Base-by-base conservation (phyloP, 371 early-diverging fungal species). In the Mucor circinelloides region DNA sequence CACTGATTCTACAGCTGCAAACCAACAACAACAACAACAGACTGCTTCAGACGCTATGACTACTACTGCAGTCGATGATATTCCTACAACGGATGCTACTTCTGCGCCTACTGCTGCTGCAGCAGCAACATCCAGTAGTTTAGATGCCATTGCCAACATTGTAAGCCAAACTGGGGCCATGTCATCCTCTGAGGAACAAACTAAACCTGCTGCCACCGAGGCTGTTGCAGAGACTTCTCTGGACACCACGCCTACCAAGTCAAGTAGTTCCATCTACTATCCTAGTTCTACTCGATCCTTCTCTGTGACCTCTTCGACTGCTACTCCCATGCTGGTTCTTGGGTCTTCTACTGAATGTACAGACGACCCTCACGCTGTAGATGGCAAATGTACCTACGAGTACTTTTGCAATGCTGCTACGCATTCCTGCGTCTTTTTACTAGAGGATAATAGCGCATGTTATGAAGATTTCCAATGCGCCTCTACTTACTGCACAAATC, bases 401-500 rank as follows among this genome's bases (percentile, higher is more conserved):
- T 64, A 65, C 63, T 77, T 66, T 52, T 77, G 77, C 34, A 77
- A 77, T 48, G 74, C 77, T 12, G 74, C 77, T 8, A 64, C 67
- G 12, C 38, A 31, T 23, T 7, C 59, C 1, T 77, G 77, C 30
- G 67, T 69, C 6, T 27, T 57, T 13, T 42, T 77, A 7, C 28
- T 65, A 10, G 21, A 28, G 25, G 25, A 66, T 25, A 69, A 66
- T 3, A 63, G 42, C 0, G 48, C 56, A 9, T 77, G 77, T 36
- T 68, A 66, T 25, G 77, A 77, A 60, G 71, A 71, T 38, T 77
- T 77, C 34, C 74, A 77, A 32, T 77, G 77, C 34, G 58, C 52
- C 17, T 77, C 77, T 2, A 31, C 65, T 1, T 74, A 73, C 50
- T 77, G 77, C 34, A 60, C 58, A 31, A 31, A 38, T 23, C 30